Evolutionary conservation across 192 early-diverging fungal genomes (phyloP), one percentile per base, ranked within the genome.

Genomic region (Lunasporangiospora selenospora): DNA sequence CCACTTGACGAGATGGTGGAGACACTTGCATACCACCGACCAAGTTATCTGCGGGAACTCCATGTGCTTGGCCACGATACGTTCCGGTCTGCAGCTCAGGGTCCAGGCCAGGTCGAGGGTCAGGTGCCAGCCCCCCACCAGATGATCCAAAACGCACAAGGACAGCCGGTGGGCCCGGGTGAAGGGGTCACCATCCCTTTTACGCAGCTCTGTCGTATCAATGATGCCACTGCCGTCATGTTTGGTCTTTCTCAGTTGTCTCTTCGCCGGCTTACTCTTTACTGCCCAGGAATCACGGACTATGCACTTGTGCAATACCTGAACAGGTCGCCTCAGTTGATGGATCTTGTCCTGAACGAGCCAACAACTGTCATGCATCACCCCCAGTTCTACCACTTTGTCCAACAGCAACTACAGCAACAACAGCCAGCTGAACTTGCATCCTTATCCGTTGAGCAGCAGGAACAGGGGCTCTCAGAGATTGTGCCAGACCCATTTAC

Each of bases 221-320:
- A 40, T 4, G 54, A 73, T 39, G 65, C 65, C 9, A 59, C 40
- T 37, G 38, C 16, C 2, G 43, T 48, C 18, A 5, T 73, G 13
- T 33, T 61, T 27, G 34, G 48, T 18, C 60, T 73, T 19, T 34
- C 69, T n/a, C 53, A 43, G 26, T 29, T 73, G 7, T 40, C 38
- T 1, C 69, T 63, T 18, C 69, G 55, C 18, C 53, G 69, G 0
- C 19, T 73, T 16, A 73, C 69, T 6, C 54, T 73, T 1, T 73
- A 73, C 49, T 73, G 69, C 60, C 60, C 55, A n/a, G 69, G 69
- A 5, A 73, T 73, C 36, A 73, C 69, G 2, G 69, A 73, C 19
- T 63, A 63, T 47, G 59, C 69, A 1, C 53, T 73, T 3, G 39
- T 73, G 40, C 55, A 58, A 9, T 73, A 53, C 40, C 13, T 73